These are phyloP conservation scores for Francoa sonchifolia DNA, from an alignment of 441 rosid genomes.

Conservation along the genomic window DNA sequence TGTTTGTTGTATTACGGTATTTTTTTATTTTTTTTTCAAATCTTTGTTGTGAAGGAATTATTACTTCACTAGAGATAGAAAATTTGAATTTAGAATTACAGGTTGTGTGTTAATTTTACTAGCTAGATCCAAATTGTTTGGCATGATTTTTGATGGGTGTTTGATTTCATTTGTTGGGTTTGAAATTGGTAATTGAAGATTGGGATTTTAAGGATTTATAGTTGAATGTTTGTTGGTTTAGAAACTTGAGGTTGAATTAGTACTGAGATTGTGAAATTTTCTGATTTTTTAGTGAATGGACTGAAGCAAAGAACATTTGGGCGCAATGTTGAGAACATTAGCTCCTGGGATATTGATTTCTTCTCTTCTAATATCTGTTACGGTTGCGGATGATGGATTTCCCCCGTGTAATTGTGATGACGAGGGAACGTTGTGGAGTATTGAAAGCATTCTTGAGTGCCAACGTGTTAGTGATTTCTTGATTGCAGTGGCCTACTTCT, in stretches of 20 bases:
- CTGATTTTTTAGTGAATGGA: neutral
- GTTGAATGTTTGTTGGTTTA: slow-evolving; percentile 4
- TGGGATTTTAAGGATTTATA: slow-evolving; percentile 8
- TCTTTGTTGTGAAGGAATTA: too few species aligned
- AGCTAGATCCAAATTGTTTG: too few species aligned
- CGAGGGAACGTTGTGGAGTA: slow-evolving; percentile 69
- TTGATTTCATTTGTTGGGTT: slow-evolving; percentile 5
- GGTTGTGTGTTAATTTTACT: too few species aligned
- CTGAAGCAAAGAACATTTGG: slow-evolving; percentile 21
- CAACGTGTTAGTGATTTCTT: slow-evolving; percentile 87
- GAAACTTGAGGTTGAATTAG: neutral
- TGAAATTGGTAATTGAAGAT: slow-evolving; percentile 14
- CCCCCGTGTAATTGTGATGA: slow-evolving; percentile 76
- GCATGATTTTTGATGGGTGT: slow-evolving; percentile 3
- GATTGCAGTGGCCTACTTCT: slow-evolving; percentile 92
- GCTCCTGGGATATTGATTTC: slow-evolving; percentile 39
- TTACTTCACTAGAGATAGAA: too few species aligned
- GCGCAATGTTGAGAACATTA: slow-evolving; percentile 41
- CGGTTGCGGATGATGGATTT: slow-evolving; percentile 36
- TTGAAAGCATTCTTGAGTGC: slow-evolving; percentile 63
- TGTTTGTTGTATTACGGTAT: too few species aligned
- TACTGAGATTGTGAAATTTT: neutral
- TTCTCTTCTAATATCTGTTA: slow-evolving; percentile 23
- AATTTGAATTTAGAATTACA: too few species aligned
- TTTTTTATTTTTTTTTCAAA: too few species aligned